Evolutionary conservation across 768 basidiomycete species (phyloP).

Genomic region (Pilatotrama ljubarskyi): DNA sequence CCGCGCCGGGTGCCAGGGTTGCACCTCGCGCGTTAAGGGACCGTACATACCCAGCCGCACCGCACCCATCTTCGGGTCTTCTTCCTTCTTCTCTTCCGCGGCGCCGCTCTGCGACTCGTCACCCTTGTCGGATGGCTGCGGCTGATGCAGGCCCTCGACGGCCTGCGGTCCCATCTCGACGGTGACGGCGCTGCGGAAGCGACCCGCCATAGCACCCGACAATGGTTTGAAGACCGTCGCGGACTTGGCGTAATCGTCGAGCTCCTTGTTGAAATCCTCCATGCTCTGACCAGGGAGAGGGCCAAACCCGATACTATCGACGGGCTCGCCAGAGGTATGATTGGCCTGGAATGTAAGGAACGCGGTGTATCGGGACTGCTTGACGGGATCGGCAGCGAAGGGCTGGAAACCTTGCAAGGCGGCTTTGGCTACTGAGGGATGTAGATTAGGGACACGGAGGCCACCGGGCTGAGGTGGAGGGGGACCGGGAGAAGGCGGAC

Average conservation of each 20-base stretch:
- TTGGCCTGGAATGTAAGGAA: slow-evolving; percentile 77
- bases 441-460: slow-evolving; percentile 44
- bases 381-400: slow-evolving; percentile 70
- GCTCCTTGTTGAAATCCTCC: slow-evolving; percentile 78
- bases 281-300: slow-evolving; percentile 57
- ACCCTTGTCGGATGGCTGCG: slow-evolving; percentile 27
- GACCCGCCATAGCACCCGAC: slow-evolving; percentile 86
- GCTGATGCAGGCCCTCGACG: slow-evolving; percentile 68
- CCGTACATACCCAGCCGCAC: slow-evolving; percentile 91
- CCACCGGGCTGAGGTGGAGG: slow-evolving; percentile 33
- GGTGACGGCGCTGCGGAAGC: slow-evolving; percentile 83
- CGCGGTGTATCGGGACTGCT: slow-evolving; percentile 82
- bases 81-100: slow-evolving; percentile 52
- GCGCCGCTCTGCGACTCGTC: slow-evolving; percentile 25
- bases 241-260: slow-evolving; percentile 83
- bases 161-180: slow-evolving; percentile 65
- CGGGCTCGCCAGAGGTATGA: slow-evolving; percentile 50
- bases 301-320: slow-evolving; percentile 46
- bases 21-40: slow-evolving; percentile 72
- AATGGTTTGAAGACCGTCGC: slow-evolving; percentile 92
- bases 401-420: slow-evolving; percentile 91
- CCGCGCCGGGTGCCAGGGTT: slow-evolving; percentile 77
- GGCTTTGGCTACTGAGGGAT: slow-evolving; percentile 80
- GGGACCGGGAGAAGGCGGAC: slow-evolving; percentile 28
- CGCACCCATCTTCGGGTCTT: slow-evolving; percentile 78